Conservation (phyloP, 345 rosid species). For the Citrus reticulata region DNA sequence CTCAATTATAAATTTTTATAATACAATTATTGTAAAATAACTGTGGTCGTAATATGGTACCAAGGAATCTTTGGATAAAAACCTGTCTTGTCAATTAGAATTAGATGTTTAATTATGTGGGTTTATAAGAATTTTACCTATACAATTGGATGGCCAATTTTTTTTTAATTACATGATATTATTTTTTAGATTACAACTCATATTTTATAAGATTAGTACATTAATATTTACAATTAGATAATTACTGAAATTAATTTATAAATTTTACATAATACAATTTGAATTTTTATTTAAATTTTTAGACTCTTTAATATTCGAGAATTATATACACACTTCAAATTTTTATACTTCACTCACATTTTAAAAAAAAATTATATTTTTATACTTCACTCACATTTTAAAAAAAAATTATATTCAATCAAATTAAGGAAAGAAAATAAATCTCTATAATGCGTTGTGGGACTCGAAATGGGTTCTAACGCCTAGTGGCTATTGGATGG, state of each 20-base stretch:
- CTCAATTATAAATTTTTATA: not conserved
- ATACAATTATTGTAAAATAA: not conserved
- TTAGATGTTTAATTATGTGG: not conserved
- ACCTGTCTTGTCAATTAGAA: no score
- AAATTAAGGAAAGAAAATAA: no score
- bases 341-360: no score
- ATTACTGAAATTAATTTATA: rapidly evolving
- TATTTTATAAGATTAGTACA: no score
- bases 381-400: no score
- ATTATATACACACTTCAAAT: no score
- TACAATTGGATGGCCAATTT: not conserved
- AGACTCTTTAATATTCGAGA: rapidly evolving
- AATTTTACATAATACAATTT: rapidly evolving
- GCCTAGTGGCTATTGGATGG: not conserved
- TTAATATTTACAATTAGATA: rapidly evolving
- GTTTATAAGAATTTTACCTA: not conserved
- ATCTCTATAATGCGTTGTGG: no score
- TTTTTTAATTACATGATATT: no score
- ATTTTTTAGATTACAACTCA: no score
- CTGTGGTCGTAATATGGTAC: not conserved
- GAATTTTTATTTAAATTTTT: rapidly evolving
- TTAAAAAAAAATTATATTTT: no score
- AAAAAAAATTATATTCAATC: no score
- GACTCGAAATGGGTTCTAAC: no score
- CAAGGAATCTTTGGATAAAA: not conserved